Percentiles rank a stretch among this genome's conserved stretches.
Evolutionary conservation across 2,329 filamentous ascomycete species (phyloP).

Genomic region (Shiraia sp.): DNA sequence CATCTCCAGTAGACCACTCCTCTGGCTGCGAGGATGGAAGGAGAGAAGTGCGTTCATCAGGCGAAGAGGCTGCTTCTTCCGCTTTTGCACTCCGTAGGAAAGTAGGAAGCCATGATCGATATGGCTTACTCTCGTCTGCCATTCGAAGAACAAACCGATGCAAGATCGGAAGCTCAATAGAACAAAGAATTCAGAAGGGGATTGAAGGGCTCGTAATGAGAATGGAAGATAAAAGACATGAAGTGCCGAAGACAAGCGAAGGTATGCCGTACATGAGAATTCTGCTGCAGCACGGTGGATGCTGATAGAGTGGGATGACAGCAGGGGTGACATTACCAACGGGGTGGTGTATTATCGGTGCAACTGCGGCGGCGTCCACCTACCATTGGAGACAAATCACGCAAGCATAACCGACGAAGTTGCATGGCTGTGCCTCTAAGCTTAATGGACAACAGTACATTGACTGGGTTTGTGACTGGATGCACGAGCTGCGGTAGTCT

Average conservation of each 20-base stretch:
- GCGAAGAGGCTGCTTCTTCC: conserved; percentile 20
- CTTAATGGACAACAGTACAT: conserved; percentile 21
- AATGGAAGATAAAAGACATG: conserved; percentile 1
- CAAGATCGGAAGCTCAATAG: not conserved
- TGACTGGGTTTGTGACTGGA: conserved; percentile 16
- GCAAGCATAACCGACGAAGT: conserved; percentile 18
- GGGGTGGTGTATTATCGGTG: conserved; percentile 22
- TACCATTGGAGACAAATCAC: conserved; percentile 13
- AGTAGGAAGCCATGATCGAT: conserved; percentile 33
- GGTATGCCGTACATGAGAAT: conserved; percentile 14
- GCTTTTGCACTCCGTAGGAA: conserved; percentile 28
- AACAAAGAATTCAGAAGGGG: not conserved
- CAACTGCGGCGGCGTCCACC: conserved; percentile 14
- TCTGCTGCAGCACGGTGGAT: conserved; percentile 11
- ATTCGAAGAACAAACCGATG: conserved; percentile 9
- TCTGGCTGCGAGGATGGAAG: conserved; percentile 46
- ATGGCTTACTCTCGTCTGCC: conserved; percentile 23
- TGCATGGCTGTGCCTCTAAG: conserved; percentile 23
- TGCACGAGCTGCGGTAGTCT: conserved; percentile 28
- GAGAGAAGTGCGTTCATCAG: conserved; percentile 50
- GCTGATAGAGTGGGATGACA: conserved; percentile 30
- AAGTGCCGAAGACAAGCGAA: conserved; percentile 5
- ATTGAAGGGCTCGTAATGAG: conserved; percentile 4
- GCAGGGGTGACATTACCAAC: conserved; percentile 20
- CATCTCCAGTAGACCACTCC: conserved; percentile 41